Percentiles rank a stretch among this genome's conserved stretches.
Evolutionary conservation across 2,329 filamentous ascomycete species (phyloP).

Genomic region (Trichoderma aggressivum): DNA sequence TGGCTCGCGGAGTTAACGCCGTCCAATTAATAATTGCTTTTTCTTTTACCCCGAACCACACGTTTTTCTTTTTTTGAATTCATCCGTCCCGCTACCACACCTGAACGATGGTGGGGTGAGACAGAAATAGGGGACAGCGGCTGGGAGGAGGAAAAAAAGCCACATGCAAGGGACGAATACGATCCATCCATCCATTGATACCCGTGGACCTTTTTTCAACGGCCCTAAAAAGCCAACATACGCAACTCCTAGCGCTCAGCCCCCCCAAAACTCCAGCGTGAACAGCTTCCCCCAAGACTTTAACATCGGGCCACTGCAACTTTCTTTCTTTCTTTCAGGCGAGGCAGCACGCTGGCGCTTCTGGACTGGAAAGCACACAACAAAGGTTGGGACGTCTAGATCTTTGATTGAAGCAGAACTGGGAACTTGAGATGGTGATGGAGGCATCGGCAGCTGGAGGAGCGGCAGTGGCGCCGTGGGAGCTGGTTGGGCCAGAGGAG

Average conservation of each 20-base stretch:
- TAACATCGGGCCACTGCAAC: neutral
- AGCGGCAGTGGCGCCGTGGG: slow-evolving; percentile 34
- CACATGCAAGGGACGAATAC: neutral
- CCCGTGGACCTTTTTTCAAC: neutral
- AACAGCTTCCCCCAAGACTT: neutral
- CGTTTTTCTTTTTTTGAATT: neutral
- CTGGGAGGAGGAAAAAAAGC: neutral
- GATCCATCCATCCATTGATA: neutral
- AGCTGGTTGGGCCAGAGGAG: slow-evolving; percentile 36
- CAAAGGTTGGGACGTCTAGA: neutral
- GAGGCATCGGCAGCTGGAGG: neutral
- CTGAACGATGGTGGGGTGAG: neutral
- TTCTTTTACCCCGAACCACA: neutral
- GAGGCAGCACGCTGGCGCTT: neutral
- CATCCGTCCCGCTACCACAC: neutral
- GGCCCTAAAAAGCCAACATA: neutral
- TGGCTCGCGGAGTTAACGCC: neutral
- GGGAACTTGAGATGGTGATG: slow-evolving; percentile 10
- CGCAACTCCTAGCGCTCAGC: neutral
- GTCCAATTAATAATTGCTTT: neutral
- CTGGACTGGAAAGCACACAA: neutral
- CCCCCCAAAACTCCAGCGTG: neutral
- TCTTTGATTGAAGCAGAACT: neutral
- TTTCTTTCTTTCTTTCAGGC: neutral
- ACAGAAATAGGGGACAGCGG: neutral